Evolutionary conservation across 208 protist species (phyloP).

Genomic region (Leishmania major): DNA sequence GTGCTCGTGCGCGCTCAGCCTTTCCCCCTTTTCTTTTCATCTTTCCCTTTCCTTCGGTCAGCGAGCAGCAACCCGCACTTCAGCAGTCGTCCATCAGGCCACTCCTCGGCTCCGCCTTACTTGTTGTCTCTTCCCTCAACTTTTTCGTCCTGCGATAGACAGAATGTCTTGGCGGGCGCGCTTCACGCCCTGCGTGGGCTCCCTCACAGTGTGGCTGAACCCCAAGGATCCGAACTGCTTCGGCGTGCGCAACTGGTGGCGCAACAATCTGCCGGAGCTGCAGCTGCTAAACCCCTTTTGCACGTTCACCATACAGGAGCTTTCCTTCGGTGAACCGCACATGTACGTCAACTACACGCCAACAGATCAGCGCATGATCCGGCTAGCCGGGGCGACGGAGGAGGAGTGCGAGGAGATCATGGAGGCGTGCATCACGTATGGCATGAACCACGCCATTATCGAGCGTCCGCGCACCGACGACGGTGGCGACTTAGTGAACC

Average conservation of each 20-base stretch:
- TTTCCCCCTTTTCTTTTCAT: background rate
- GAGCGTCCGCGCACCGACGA: constrained; percentile 85
- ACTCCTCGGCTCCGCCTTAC: background rate
- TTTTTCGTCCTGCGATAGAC: background rate
- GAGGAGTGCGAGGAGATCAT: constrained; percentile 92
- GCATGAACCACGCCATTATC: constrained; percentile 88
- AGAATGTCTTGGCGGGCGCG: constrained; percentile 90
- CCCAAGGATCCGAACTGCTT: constrained; percentile 93
- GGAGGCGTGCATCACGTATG: constrained; percentile 90
- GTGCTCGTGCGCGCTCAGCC: background rate
- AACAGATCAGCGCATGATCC: constrained; percentile 88
- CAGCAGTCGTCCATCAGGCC: background rate
- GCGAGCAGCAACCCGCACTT: background rate
- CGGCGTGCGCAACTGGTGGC: constrained; percentile 92
- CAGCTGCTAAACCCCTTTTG: constrained; percentile 90
- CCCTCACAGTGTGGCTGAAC: constrained; percentile 90
- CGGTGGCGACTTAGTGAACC: constrained; percentile 87
- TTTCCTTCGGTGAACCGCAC: constrained; percentile 90
- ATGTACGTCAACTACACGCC: constrained; percentile 92
- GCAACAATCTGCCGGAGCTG: constrained; percentile 90
- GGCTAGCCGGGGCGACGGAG: constrained; percentile 85
- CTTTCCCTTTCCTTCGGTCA: background rate
- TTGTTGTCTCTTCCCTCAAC: background rate
- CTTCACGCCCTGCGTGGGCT: constrained; percentile 86
- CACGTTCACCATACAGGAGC: constrained; percentile 90